Base-by-base conservation (phyloP, 257 asterid genomes). In the Capsicum baccatum region DNA sequence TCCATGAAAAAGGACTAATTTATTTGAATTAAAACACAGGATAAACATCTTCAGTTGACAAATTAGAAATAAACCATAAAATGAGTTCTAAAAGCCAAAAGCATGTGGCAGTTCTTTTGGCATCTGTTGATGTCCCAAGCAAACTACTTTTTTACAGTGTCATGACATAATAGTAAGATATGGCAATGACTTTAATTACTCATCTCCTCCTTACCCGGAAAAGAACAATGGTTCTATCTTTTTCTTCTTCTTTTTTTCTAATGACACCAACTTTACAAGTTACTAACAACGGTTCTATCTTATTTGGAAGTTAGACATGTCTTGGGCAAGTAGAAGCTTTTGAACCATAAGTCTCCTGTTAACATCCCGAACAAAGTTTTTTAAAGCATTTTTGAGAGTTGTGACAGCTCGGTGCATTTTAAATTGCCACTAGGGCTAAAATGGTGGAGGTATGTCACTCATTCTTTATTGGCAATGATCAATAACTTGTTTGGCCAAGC, bases 51-150 rank as follows among this genome's bases (percentile, higher is more conserved):
- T 14, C 74, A 13, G 19, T 35, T 67, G 6, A 67, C 19, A 35
- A 67, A 67, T 35, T 14, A 13, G 74, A 67, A 66, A 67, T 6
- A 67, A 35, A 35, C 15, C 50, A 14, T 13, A 67, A 50, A 56
- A 33, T 6, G 74, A 35, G 21, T 19, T 67, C 19, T 35, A 67
- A 39, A 67, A 35, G 39, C 73, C 48, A 66, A 17, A 71, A 47
- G 17, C 7, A 19, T 57, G n/a, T 6, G 44, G 54, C 37, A 39
- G 21, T 69, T 71, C 39, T 39, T 21, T 44, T 71, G 79, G 79
- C 58, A 70, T n/a, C 58, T 71, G 33, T n/a, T 50, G 79, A 71
- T 44, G 79, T 44, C 39, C 79, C 79, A 71, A 71, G 79, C 17
- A 71, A 71, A 71, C 35, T 14, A 71, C 37, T 12, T 47, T 10